phyloP scores from a whole-genome alignment of 306 rosid genomes.

The Vicia faba region DNA sequence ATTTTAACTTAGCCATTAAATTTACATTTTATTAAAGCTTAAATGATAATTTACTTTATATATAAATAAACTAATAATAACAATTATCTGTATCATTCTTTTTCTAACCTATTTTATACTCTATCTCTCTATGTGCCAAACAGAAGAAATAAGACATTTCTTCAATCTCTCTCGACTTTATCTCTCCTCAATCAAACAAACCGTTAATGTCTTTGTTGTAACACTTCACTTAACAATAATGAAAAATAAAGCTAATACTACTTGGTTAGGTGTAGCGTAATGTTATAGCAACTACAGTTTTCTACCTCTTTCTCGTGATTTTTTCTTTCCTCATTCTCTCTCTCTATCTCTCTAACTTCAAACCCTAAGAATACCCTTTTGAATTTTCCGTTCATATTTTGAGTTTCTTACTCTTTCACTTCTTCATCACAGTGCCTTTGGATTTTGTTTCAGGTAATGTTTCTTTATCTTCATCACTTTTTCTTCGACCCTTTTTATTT shows the following conservation, averaged over 20 bases:
- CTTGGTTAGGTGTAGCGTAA: not conserved
- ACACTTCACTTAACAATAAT: slow-evolving; percentile 8
- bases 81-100: too few relatives aligned
- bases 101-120: too few relatives aligned
- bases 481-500: not conserved
- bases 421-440: slow-evolving; percentile 1
- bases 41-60: too few relatives aligned
- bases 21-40: too few relatives aligned
- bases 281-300: slow-evolving; percentile 1
- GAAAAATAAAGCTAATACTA: not conserved
- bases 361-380: slow-evolving; percentile 10
- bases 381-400: slow-evolving; percentile 16
- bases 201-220: slow-evolving; percentile 9
- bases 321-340: slow-evolving; percentile 55
- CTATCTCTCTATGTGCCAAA: too few relatives aligned
- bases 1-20: too few relatives aligned
- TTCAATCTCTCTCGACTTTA: too few relatives aligned
- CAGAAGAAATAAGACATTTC: too few relatives aligned
- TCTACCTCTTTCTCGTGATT: slow-evolving; percentile 3
- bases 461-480: slow-evolving; percentile 1
- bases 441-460: slow-evolving; percentile 39
- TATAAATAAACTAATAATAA: too few relatives aligned
- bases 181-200: too few relatives aligned
- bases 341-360: slow-evolving; percentile 28
- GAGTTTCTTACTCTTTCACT: slow-evolving; percentile 8